Conservation (phyloP, 169 alveolate genomes). For the Toxoplasma gondii region DNA sequence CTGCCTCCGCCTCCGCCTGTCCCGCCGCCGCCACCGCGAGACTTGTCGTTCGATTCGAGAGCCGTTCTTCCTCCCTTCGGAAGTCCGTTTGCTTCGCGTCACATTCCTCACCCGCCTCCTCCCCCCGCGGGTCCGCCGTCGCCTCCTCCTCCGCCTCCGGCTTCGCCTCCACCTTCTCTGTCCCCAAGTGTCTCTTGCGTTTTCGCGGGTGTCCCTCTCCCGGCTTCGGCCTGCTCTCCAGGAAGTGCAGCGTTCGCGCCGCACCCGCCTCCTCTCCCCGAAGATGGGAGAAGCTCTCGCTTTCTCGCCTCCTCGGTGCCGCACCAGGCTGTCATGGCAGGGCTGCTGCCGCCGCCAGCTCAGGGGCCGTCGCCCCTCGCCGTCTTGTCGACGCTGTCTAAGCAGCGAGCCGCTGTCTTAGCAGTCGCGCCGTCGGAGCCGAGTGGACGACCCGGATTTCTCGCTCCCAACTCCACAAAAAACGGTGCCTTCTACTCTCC, state of each 20-base stretch:
- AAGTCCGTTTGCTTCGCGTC: background rate
- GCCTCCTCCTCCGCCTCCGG: background rate
- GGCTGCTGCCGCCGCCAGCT: slow-evolving; percentile 1
- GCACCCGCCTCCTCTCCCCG: background rate
- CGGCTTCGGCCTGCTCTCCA: background rate
- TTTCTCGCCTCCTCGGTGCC: background rate
- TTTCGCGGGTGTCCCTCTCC: background rate
- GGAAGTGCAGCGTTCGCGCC: background rate
- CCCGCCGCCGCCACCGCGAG: background rate
- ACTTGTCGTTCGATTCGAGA: background rate
- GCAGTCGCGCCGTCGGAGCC: background rate
- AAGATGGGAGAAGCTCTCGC: background rate
- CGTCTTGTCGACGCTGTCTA: background rate
- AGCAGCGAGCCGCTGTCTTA: slow-evolving; percentile 14
- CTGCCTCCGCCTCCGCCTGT: background rate
- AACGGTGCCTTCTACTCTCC: too few species aligned
- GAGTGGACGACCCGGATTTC: too few species aligned
- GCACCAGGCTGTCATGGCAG: background rate
- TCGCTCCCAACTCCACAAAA: too few species aligned
- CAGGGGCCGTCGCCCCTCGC: slow-evolving; percentile 17
- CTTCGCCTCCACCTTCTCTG: background rate
- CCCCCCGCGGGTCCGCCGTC: background rate
- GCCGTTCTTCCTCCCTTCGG: background rate
- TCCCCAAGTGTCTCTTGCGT: background rate
- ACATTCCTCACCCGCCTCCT: background rate